Base-by-base conservation (phyloP, 148 eudicot species). In the Rhododendron mucronatum region DNA sequence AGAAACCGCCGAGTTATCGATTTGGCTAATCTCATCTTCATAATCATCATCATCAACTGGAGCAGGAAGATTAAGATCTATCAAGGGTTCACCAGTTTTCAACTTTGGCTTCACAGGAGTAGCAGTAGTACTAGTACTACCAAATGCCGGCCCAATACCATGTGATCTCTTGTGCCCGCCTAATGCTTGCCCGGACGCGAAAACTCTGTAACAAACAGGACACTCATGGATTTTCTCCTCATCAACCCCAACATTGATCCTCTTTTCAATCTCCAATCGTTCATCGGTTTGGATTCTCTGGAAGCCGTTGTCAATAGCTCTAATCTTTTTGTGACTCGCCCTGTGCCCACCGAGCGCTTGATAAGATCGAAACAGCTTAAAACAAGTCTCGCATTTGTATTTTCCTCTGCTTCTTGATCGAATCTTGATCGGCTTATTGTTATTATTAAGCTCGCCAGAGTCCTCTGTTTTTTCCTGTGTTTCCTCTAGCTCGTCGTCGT, bases 51-150 rank as follows among this genome's bases (percentile, higher is more conserved):
- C 76, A 1, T 92, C 95, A 83, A 69, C 51, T 0, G 98, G 96
- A 41, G 98, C 95, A 37, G 98, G 98, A 77, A 96, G 90, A 90
- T 96, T 96, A 82, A 94, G 98, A 95, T 96, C 98, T 28, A 96
- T 88, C 57, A 90, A 63, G 21, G 16, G 82, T 1, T 86, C 87
- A 48, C 82, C 88, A 48, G 51, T 45, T 80, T n/a, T 53, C 51
- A 44, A 39, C 14, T 41, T 78, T 7, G 63, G 47, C 81, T 44
- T 84, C 12, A 82, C 44, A 1, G 50, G 79, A 77, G 30, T 15
- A 74, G 15, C 12, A 6, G 11, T 35, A 28, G 61, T 5, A 33
- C 75, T 30, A 14, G 11, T 5, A 33, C 75, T 30, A 14, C 18
- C 44, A 15, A 85, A 45, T 5, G 90, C 75, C 9, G 88, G 84